Percentiles rank a stretch among this genome's conserved stretches.
These are phyloP conservation scores for Avena sativa DNA, from an alignment of 176 grass and related monocot species.

Conservation along the genomic window DNA sequence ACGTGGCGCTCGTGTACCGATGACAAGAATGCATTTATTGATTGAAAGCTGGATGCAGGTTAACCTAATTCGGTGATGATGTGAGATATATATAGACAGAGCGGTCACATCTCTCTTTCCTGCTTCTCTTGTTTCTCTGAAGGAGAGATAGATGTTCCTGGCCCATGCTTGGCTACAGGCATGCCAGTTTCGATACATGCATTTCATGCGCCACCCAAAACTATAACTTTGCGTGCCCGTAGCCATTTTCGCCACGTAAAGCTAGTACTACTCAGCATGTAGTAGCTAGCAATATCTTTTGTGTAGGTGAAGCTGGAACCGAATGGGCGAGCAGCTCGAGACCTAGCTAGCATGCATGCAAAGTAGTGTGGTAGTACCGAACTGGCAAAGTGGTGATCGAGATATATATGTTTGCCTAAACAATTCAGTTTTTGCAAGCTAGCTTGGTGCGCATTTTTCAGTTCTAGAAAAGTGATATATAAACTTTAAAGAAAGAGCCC, in stretches of 20 bases:
- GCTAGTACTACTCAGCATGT: too few species aligned
- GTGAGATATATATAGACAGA: not conserved
- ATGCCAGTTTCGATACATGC: too few species aligned
- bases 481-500: not conserved
- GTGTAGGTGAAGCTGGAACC: not conserved
- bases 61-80: constrained; percentile 43
- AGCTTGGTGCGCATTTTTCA: not conserved
- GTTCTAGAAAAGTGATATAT: not conserved
- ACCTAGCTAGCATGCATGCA: not conserved
- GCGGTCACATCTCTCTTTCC: not conserved
- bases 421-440: not conserved
- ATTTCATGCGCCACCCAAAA: too few species aligned
- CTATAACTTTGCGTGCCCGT: too few species aligned
- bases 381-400: constrained; percentile 21
- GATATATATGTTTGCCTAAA: constrained; percentile 40
- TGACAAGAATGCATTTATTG: constrained; percentile 41
- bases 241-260: too few species aligned
- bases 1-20: constrained; percentile 26
- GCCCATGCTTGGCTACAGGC: not conserved
- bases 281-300: too few species aligned
- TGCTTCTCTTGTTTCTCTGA: not conserved
- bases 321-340: not conserved
- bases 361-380: constrained; percentile 8
- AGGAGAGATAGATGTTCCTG: not conserved
- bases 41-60: constrained; percentile 29